Evolutionary conservation across 345 rosid species (phyloP), one percentile per base, ranked within the genome.

Genomic region (Kandelia obovata): DNA sequence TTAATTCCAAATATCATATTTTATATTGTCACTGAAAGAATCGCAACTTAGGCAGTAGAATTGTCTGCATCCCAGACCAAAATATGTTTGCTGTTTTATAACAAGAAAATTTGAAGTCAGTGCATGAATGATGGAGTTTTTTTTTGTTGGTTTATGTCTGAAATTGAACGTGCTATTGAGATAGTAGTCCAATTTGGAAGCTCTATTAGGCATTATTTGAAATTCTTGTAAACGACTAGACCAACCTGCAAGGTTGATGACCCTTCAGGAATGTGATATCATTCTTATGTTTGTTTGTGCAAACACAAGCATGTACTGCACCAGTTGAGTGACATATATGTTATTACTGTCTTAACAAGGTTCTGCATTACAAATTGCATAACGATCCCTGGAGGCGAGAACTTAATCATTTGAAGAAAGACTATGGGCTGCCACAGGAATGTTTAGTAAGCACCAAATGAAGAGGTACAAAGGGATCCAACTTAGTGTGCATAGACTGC

Each of bases 381-480:
- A 88, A 91, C 56, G 97, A 91, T 69, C 92, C 89, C 51, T 94
- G 97, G 98, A 84, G 98, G 77, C 81, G 39, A 73, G 77, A 81
- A 69, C 78, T 80, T 20, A 59, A 39, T 31, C 70, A 79, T 72
- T 70, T 23, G 53, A 77, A 71, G 60, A 86, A 84, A 81, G 89
- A 87, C 2, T 87, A 78, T 0, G 96, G 98, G 57, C 60, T 91
- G 60, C 96, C 97, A 23, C 80, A 58, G 75, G 89, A 89, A 82
- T 91, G 98, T 75, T 76, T 88, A 67, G 69, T 67, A n/a, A 37
- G 71, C 58, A 53, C 67, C 27, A 43, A 61, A 43, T 43, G 49
- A 43, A 43, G 49, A 43, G 16, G 49, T 43, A 15, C 49, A 43
- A 43, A 43, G 13, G 49, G 16, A 43, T 13, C 17, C 2, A 4